A percentile compares a stretch with the other conserved stretches of the same genome.
phyloP scores from a whole-genome alignment of 495 filamentous ascomycete species.

The Podospora tetraspora region DNA sequence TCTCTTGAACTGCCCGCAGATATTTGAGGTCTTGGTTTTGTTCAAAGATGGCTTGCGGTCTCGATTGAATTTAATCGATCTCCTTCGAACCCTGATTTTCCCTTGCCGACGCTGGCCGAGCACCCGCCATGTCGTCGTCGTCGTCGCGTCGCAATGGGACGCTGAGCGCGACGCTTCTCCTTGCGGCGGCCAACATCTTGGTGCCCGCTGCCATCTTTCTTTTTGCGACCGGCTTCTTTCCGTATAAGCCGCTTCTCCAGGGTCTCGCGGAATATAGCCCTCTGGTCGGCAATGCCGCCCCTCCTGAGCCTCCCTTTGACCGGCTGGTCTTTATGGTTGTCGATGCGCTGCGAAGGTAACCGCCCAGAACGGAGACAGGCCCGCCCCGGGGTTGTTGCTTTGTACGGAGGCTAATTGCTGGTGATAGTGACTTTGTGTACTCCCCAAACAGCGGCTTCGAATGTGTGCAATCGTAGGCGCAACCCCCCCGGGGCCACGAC shows the following conservation, averaged over 20 bases:
- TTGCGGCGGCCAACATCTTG: conserved; percentile 66
- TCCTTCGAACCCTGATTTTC: background rate
- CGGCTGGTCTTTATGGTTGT: conserved; percentile 96
- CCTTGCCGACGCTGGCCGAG: conserved; percentile 2
- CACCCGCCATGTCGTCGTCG: conserved; percentile 20
- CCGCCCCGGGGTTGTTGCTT: background rate
- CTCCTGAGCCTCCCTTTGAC: conserved; percentile 66
- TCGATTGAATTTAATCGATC: conserved; percentile 7
- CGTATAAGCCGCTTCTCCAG: conserved; percentile 88
- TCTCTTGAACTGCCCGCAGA: background rate
- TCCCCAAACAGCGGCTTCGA: conserved; percentile 71
- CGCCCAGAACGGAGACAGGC: background rate
- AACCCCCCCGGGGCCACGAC: background rate
- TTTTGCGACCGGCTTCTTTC: conserved; percentile 94
- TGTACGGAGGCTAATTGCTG: conserved; percentile 2
- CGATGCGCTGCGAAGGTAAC: conserved; percentile 84
- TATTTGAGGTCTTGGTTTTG: background rate
- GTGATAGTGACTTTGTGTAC: conserved; percentile 86
- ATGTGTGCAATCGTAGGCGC: conserved; percentile 77
- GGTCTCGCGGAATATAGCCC: conserved; percentile 66
- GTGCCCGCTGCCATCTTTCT: conserved; percentile 70
- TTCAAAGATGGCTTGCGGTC: conserved; percentile 9
- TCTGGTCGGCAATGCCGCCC: conserved; percentile 38
- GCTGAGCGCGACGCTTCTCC: conserved; percentile 37
- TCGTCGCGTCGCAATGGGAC: conserved; percentile 28